Conservation (phyloP, 306 rosid species). For the Begonia loranthoides region DNA sequence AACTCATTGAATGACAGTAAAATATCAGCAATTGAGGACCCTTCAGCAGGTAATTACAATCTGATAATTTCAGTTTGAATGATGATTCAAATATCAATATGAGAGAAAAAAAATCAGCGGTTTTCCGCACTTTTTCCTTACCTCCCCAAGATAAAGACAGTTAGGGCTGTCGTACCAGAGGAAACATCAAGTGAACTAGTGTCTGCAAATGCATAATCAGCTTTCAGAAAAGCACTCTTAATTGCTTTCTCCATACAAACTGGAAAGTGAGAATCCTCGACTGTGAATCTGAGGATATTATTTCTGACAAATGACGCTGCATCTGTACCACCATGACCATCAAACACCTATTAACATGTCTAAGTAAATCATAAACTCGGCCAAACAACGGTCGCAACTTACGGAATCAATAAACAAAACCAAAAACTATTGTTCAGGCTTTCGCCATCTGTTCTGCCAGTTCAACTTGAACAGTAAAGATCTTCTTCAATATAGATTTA, state of each 20-base stretch:
- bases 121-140: conserved; percentile 14
- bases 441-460: too few relatives aligned
- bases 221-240: conserved; percentile 54
- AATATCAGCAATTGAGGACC: too few relatives aligned
- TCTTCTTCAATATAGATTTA: too few relatives aligned
- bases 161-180: conserved; percentile 74
- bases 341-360: conserved; percentile 46
- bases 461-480: too few relatives aligned
- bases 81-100: too few relatives aligned
- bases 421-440: too few relatives aligned
- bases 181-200: conserved; percentile 63
- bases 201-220: conserved; percentile 74
- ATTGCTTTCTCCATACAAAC: conserved; percentile 43
- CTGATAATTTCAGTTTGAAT: too few relatives aligned
- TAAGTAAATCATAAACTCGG: conserved; percentile 1
- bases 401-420: too few relatives aligned
- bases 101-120: too few relatives aligned
- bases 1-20: conserved; percentile 1
- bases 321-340: conserved; percentile 78
- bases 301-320: conserved; percentile 60
- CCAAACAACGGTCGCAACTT: too few relatives aligned
- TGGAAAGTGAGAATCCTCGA: conserved; percentile 62
- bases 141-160: conserved; percentile 59
- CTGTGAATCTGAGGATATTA: conserved; percentile 54
- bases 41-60: too few relatives aligned